Conservation (phyloP, 345 rosid genomes). For the Populus tremula region DNA sequence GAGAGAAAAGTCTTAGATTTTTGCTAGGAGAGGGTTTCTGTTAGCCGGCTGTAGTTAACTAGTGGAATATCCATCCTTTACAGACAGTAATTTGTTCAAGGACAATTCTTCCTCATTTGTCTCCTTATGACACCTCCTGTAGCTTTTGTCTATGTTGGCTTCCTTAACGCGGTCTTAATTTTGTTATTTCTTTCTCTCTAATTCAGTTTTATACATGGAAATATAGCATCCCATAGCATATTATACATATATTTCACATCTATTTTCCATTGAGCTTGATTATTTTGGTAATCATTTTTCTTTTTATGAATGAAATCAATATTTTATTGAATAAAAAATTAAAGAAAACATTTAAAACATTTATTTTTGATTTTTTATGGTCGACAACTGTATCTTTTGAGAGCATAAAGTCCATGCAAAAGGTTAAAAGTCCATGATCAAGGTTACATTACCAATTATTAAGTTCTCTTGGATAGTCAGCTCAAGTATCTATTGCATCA, state of each 20-base stretch:
- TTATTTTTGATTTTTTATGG: too few species aligned
- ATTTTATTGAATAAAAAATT: too few species aligned
- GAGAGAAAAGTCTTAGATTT: conserved; percentile 17
- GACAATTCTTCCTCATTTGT: conserved; percentile 2
- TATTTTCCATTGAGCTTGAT: too few species aligned
- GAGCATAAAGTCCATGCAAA: not conserved
- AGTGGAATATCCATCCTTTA: conserved; percentile 5
- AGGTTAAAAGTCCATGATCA: not conserved
- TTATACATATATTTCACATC: not conserved
- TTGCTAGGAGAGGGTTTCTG: conserved; percentile 15
- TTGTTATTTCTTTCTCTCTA: conserved; percentile 6
- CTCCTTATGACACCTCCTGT: conserved; percentile 19
- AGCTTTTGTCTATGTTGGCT: conserved; percentile 24
- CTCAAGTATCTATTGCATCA: not conserved
- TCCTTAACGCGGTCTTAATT: conserved; percentile 21
- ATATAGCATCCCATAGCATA: not conserved
- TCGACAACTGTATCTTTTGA: not conserved
- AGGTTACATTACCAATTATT: not conserved
- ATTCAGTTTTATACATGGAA: too few species aligned
- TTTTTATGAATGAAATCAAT: too few species aligned
- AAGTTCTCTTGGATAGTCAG: not conserved
- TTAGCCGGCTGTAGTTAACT: conserved; percentile 15
- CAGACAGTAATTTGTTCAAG: not conserved
- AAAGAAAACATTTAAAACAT: too few species aligned
- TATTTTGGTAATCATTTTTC: too few species aligned